Evolutionary conservation across 2,329 filamentous ascomycete species (phyloP), one percentile per base, ranked within the genome.

Genomic region (Calonectria multiphialidica): DNA sequence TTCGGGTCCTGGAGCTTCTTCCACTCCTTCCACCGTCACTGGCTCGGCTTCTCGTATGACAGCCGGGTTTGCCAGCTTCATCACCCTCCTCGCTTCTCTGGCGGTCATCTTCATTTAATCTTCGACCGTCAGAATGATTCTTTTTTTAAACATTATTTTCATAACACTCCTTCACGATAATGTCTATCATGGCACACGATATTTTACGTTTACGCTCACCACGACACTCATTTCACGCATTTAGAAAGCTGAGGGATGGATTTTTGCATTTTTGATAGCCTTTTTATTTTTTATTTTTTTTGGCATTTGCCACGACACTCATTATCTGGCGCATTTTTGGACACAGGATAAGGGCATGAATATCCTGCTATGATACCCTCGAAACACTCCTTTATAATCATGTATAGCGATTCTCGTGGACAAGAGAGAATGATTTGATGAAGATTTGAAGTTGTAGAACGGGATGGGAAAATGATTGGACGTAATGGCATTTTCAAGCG

Each of bases 91-190:
- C 16, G 76, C 74, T 40, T 74, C 77, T 64, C 49, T 78, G 23
- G 76, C 62, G 40, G 61, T 79, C 10, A 44, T 78, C 7, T 73
- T 77, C 40, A 65, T 79, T 53, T 79, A 78, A 78, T 70, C 37
- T 76, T 75, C 62, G 15, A 45, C 37, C 33, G 62, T 15, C n/a
- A 67, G 50, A 57, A 57, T 57, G 53, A 35, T 23, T 35, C 50
- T 72, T 42, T 72, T 42, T 42, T 15, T 72, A 66, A 7, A 59
- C 53, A 33, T 37, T 33, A 47, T 55, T 44, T 80, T 78, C 78
- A 77, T 49, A 45, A 78, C 79, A 74, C 75, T 80, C 79, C 59
- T 79, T 79, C 66, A 75, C 30, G 35, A 72, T 76, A 73, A 79
- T 74, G 72, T 74, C 66, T 75, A 75, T 68, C 28, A 75, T 49